Conservation (phyloP, 495 filamentous ascomycete genomes). For the Tuber umbilicatum region DNA sequence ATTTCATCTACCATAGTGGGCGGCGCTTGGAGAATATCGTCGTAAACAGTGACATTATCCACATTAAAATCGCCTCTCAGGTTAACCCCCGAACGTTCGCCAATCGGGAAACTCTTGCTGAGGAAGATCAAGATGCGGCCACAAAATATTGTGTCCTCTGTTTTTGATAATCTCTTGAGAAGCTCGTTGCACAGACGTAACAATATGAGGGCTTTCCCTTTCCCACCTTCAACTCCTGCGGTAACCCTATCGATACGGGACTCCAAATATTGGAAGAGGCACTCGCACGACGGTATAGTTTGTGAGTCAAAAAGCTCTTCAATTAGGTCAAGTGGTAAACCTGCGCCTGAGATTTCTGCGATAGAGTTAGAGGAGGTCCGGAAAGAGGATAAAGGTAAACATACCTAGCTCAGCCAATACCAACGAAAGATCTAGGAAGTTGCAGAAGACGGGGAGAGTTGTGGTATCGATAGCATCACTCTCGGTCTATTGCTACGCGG, state of each 20-base stretch:
- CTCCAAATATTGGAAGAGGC: conserved; percentile 87
- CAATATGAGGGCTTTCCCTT: conserved; percentile 76
- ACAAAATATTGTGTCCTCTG: conserved; percentile 95
- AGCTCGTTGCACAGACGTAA: conserved; percentile 92
- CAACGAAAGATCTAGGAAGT: conserved; percentile 81
- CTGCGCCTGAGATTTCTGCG: conserved; percentile 72
- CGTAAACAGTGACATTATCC: conserved; percentile 88
- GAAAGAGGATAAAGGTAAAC: conserved; percentile 25
- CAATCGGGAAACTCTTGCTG: conserved; percentile 92
- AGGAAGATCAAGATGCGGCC: conserved; percentile 95
- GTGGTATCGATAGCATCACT: conserved; percentile 47
- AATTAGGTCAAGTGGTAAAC: conserved; percentile 77
- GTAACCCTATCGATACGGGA: conserved; percentile 82
- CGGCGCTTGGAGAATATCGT: conserved; percentile 50
- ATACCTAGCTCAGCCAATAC: conserved; percentile 73
- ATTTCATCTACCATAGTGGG: conserved; percentile 57
- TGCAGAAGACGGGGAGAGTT: conserved; percentile 76
- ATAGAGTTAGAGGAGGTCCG: conserved; percentile 21
- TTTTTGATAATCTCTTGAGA: conserved; percentile 78
- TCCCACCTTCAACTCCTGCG: conserved; percentile 48
- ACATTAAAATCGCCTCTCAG: conserved; percentile 91
- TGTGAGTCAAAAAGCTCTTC: conserved; percentile 95
- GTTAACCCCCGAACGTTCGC: conserved; percentile 95
- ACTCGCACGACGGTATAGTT: conserved; percentile 81
- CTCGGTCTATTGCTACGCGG: conserved; percentile 28